phyloP scores from a whole-genome alignment of 495 filamentous ascomycete genomes.

The Penicillium simplicissimum region DNA sequence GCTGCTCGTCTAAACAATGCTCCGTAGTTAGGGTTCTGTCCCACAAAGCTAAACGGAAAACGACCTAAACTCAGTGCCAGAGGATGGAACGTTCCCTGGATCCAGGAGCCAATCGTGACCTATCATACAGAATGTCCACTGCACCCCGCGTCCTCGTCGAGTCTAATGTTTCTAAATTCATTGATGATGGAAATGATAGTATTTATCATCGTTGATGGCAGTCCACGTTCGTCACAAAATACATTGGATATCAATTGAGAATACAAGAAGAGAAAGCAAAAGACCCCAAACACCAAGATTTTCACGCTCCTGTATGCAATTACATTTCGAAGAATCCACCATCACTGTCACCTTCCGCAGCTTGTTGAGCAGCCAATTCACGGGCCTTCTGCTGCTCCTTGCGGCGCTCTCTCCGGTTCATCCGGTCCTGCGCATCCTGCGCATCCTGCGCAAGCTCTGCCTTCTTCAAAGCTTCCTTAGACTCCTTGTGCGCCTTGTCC shows the following conservation, averaged over 20 bases:
- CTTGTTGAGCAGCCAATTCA: constrained; percentile 11
- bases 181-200: background rate
- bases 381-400: constrained; percentile 14
- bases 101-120: too few species aligned
- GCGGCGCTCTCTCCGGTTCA: constrained; percentile 13
- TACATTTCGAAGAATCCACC: constrained; percentile 55
- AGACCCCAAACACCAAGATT: constrained; percentile 9
- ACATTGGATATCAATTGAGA: constrained; percentile 20
- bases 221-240: background rate
- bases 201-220: background rate
- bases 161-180: background rate
- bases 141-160: too few species aligned
- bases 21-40: too few species aligned
- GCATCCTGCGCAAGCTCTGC: constrained; percentile 12
- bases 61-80: too few species aligned
- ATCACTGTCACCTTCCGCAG: constrained; percentile 51
- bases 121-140: too few species aligned
- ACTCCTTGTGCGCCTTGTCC: constrained; percentile 18
- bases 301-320: background rate
- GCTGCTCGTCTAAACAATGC: too few species aligned
- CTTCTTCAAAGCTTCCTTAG: constrained; percentile 14
- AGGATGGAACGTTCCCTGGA: too few species aligned
- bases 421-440: constrained; percentile 11
- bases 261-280: constrained; percentile 10
- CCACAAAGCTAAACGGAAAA: too few species aligned